Evolutionary conservation across 768 basidiomycete species (phyloP), one percentile per base, ranked within the genome.

Genomic region (Amanita fuliginea): DNA sequence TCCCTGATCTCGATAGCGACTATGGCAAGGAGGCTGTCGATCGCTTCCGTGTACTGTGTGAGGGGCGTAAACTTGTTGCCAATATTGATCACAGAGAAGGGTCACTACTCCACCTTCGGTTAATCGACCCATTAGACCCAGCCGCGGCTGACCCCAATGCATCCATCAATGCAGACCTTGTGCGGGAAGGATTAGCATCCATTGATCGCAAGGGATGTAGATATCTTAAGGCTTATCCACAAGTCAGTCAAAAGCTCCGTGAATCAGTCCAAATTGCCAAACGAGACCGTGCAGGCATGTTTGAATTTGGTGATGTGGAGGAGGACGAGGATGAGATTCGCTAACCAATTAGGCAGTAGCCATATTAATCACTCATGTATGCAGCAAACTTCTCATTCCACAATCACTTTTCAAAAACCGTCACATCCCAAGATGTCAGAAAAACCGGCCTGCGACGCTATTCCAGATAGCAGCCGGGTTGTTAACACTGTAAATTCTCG

Each of bases 21-120:
- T 96, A 98, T 66, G 79, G 84, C 44, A 60, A 68, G 0, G 95
- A 97, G 51, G 86, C 94, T 3, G 62, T 92, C 42, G 84, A 89
- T 44, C 82, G 88, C 44, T 97, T 97, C 81, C 80, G 83, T 21
- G 64, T 75, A 13, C 70, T 93, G 16, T 88, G 86, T 56, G 92
- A 93, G 66, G 91, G 90, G n/a, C 84, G 92, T 47, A 93, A 93
- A 60, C 75, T 98, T n/a, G 71, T 98, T 43, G 96, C 93, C n/a
- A 97, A 94, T 67, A 71, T 93, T 51, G 96, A 99, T 64, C 77
- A 84, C 59, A 81, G 73, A 59, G 95, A 96, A 59, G 84, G 86
- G 21, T 56, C 74, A 18, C 59, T 83, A 1, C 70, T 94, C 24
- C 92, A 96, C 64, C 78, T 99, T 47, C 86, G 95, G 42, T 78